Evolutionary conservation across 257 asterid genomes (phyloP).

Genomic region (Gentiana straminea): DNA sequence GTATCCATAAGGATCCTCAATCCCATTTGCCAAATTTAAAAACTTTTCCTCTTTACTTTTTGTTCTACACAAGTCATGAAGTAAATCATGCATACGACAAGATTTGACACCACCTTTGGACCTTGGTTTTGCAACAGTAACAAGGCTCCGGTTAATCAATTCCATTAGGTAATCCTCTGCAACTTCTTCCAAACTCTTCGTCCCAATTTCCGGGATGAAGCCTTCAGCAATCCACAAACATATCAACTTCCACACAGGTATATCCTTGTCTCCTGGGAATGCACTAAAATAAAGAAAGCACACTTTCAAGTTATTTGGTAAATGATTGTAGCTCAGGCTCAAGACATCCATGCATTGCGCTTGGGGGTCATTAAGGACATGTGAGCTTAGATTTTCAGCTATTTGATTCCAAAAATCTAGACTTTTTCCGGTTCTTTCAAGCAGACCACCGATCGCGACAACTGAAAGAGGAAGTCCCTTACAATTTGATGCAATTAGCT

Average conservation of each 20-base stretch:
- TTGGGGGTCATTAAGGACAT: background rate
- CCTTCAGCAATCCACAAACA: constrained; percentile 13
- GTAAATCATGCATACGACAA: constrained; percentile 10
- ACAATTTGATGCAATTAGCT: background rate
- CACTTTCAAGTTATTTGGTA: constrained; percentile 15
- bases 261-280: constrained; percentile 3
- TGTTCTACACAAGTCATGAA: constrained; percentile 5
- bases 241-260: constrained; percentile 4
- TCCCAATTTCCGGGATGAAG: background rate
- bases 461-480: constrained; percentile 1
- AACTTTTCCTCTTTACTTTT: constrained; percentile 2
- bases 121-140: constrained; percentile 1
- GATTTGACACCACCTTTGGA: constrained; percentile 12
- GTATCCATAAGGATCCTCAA: background rate
- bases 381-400: constrained; percentile 9
- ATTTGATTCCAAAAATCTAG: background rate
- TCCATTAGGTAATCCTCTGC: constrained; percentile 10
- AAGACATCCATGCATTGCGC: constrained; percentile 3
- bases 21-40: background rate
- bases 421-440: background rate
- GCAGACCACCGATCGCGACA: background rate
- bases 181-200: constrained; percentile 1
- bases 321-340: constrained; percentile 19
- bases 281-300: constrained; percentile 16
- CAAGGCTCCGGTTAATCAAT: constrained; percentile 9